Evolutionary conservation across 2,329 filamentous ascomycete species (phyloP), one percentile per base, ranked within the genome.

Genomic region (Colletotrichum spaethianum): DNA sequence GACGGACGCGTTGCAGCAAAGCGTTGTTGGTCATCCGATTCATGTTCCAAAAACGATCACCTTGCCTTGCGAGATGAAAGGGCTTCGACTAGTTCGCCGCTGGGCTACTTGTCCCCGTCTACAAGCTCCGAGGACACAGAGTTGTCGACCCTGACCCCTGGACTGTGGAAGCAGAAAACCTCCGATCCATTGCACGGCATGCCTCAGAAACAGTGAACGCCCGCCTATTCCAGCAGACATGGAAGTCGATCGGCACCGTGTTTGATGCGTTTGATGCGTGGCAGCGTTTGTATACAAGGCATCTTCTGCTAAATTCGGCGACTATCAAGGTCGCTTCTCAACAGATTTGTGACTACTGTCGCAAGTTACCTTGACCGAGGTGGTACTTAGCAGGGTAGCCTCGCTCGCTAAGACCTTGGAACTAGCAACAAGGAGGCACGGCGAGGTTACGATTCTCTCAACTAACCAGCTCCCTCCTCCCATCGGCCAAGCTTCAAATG

Each of bases 41-140:
- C 16, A 20, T 46, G 11, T 6, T 5, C 8, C 57, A 18, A 50
- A 38, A 53, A 28, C 20, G 57, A 48, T 26, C 20, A 42, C 23
- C n/a, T 40, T 55, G 57, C 23, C n/a, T 40, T 55, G 57, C 31
- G 48, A 63, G 65, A 68, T 63, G 65, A 68, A 63, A 40, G 50
- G 50, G 40, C 42, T 26, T 28, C 18, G 16, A 36, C 28, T 28
- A 46, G 36, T 59, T 38, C 56, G n/a, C 28, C 33, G 56, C 44
- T n/a, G 42, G 23, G 64, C 26, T 61, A 28, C 18, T 33, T 6
- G 12, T 28, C 9, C 26, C 16, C 18, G 40, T n/a, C n/a, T 50
- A 8, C 60, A 52, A 57, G 53, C 20, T 59, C n/a, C n/a, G 12
- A 52, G 38, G 38, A 31, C 42, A 40, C 16, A 31, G 26, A 2